Percentiles rank a stretch among this genome's conserved stretches.
These are phyloP conservation scores for Pinus tabuliformis DNA, from an alignment of 75 land plant genomes.

Conservation along the genomic window DNA sequence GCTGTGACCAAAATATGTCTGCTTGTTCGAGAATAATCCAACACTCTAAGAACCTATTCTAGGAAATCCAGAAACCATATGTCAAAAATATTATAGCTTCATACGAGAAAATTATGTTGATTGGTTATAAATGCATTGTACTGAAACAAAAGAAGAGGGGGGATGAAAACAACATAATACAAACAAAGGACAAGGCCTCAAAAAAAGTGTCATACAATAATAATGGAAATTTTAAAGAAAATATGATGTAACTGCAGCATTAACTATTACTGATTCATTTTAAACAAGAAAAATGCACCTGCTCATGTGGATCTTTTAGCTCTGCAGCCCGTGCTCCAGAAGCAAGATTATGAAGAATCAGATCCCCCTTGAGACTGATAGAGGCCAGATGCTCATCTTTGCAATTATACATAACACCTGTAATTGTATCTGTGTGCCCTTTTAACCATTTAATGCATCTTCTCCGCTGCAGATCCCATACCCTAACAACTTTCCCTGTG, in stretches of 20 bases:
- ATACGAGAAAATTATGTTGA: background rate
- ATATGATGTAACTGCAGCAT: background rate
- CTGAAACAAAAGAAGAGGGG: background rate
- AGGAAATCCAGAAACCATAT: slow-evolving; percentile 15
- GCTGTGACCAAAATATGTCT: slow-evolving; percentile 89
- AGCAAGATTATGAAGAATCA: slow-evolving; percentile 96
- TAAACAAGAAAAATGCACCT: slow-evolving; percentile 45
- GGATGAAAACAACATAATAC: background rate
- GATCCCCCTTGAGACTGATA: slow-evolving; percentile 87
- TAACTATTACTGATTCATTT: background rate
- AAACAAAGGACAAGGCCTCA: background rate
- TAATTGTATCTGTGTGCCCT: slow-evolving; percentile 88
- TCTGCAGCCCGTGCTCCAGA: slow-evolving; percentile 87
- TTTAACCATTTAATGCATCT: slow-evolving; percentile 94
- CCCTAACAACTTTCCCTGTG: slow-evolving; percentile 82
- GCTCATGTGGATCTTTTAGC: slow-evolving; percentile 86
- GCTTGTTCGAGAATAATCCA: slow-evolving; percentile 94
- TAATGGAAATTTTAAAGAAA: background rate
- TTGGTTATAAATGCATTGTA: background rate
- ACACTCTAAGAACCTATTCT: slow-evolving; percentile 83
- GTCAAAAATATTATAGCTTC: slow-evolving; percentile 4
- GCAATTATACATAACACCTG: slow-evolving; percentile 92
- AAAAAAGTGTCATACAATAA: background rate
- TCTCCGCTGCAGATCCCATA: slow-evolving; percentile 96
- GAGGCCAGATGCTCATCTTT: slow-evolving; percentile 97